phyloP scores from a whole-genome alignment of 2,329 filamentous ascomycete genomes.

The Xylaria sp. region DNA sequence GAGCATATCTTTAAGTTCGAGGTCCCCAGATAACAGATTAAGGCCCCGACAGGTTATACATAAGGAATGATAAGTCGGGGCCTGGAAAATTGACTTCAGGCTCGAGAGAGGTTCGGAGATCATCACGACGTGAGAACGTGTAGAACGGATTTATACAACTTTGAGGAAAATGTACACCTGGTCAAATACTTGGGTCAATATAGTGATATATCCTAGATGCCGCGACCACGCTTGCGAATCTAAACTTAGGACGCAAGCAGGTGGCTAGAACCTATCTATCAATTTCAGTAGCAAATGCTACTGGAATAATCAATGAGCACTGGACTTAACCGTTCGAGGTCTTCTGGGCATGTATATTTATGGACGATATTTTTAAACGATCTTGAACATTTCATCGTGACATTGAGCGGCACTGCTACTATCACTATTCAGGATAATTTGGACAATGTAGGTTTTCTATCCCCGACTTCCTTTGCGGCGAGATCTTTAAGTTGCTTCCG shows the following conservation, averaged over 20 bases:
- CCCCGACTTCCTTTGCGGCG: constrained; percentile 64
- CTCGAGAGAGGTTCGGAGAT: background rate
- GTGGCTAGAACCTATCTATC: background rate
- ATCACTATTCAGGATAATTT: constrained; percentile 39
- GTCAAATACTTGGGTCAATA: background rate
- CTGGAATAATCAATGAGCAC: background rate
- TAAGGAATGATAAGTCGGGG: background rate
- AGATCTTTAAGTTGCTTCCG: constrained; percentile 68
- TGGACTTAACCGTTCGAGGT: background rate
- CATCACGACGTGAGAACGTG: background rate
- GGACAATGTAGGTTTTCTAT: constrained; percentile 49
- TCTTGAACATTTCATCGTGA: background rate
- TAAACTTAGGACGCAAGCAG: no score
- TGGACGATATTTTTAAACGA: background rate
- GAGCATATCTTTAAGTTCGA: background rate
- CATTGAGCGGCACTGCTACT: background rate
- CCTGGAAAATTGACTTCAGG: background rate
- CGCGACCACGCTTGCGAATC: no score
- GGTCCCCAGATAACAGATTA: background rate
- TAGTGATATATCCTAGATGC: background rate
- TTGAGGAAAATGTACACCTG: background rate
- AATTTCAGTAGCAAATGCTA: background rate
- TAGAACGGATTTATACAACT: background rate
- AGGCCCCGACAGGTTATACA: background rate
- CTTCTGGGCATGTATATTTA: background rate